Evolutionary conservation across 441 rosid genomes (phyloP), one percentile per base, ranked within the genome.

Genomic region (Pelargonium myrrhifolium): DNA sequence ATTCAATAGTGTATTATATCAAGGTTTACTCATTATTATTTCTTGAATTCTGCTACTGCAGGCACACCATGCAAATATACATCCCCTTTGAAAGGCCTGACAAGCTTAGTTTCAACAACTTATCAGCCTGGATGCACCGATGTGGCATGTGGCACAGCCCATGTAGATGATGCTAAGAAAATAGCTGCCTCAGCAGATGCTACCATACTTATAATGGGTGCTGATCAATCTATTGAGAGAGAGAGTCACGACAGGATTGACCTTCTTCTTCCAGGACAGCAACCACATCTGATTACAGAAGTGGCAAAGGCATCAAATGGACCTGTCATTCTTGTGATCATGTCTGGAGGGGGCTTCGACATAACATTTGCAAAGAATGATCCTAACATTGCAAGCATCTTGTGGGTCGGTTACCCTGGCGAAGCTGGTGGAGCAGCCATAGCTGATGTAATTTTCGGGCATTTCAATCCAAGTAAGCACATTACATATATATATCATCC

Each of bases 401-500:
- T 92, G 22, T 92, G 98, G 96, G 96, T 89, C 31, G 96, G 96
- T 14, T 89, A 86, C 74, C 98, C 98, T 0, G 98, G 96, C 0
- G 82, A 92, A 80, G 93, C 93, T 1, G 98, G 98, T 0, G 98
- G 98, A 11, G 86, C 83, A n/a, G 95, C 96, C 62, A 82, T 88
- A 11, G 93, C 98, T 1, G 98, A 92, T 66, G 72, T 92, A 43
- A 74, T 86, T 40, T 92, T 88, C 14, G 98, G 98, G 0, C 69
- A 68, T 20, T 70, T 80, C 61, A 89, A 91, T 74, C 99, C 99
- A 40, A 78, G 99, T 90, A 82, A 86, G 79, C 64, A 20, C 37
- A 2, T 22, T 12, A 28, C 11, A 40, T n/a, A n/a, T n/a, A n/a
- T n/a, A n/a, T n/a, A n/a, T n/a, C n/a, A n/a, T n/a, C n/a, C n/a